Conservation (phyloP, 129 eudicot genomes). For the Saposhnikovia divaricata region DNA sequence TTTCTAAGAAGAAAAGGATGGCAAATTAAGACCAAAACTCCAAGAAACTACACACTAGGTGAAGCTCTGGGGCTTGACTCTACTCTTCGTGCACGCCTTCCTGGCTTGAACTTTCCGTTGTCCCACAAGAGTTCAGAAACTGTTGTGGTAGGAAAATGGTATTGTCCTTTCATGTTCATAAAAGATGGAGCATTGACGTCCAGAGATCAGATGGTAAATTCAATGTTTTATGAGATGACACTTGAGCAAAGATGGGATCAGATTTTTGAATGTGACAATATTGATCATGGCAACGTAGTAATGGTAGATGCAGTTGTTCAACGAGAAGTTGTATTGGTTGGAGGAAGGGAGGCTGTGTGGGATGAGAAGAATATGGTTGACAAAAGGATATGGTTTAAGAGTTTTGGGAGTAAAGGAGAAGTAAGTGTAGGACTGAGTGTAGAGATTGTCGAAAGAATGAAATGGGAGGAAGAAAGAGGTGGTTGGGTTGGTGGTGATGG, state of each 20-base stretch:
- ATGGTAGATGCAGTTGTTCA: conserved; percentile 21
- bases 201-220: conserved; percentile 33
- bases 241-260: conserved; percentile 57
- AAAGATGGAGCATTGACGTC: conserved; percentile 31
- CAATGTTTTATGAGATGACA: conserved; percentile 54
- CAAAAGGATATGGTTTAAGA: conserved; percentile 25
- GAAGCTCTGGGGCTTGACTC: conserved; percentile 53
- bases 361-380: conserved; percentile 20
- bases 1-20: conserved; percentile 51
- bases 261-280: conserved; percentile 26
- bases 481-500: conserved; percentile 57
- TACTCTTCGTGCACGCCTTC: conserved; percentile 45
- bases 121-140: conserved; percentile 24
- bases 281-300: conserved; percentile 10
- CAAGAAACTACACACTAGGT: conserved; percentile 30
- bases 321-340: conserved; percentile 29
- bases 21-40: conserved; percentile 32
- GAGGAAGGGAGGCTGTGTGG: conserved; percentile 42
- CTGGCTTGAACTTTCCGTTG: conserved; percentile 23
- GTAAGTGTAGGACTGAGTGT: conserved; percentile 45
- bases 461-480: conserved; percentile 46
- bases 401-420: conserved; percentile 12
- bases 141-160: conserved; percentile 68
- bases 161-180: conserved; percentile 62
- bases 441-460: conserved; percentile 42